Evolutionary conservation across 768 basidiomycete genomes (phyloP), one percentile per base, ranked within the genome.

Genomic region (Mycena chlorophos): DNA sequence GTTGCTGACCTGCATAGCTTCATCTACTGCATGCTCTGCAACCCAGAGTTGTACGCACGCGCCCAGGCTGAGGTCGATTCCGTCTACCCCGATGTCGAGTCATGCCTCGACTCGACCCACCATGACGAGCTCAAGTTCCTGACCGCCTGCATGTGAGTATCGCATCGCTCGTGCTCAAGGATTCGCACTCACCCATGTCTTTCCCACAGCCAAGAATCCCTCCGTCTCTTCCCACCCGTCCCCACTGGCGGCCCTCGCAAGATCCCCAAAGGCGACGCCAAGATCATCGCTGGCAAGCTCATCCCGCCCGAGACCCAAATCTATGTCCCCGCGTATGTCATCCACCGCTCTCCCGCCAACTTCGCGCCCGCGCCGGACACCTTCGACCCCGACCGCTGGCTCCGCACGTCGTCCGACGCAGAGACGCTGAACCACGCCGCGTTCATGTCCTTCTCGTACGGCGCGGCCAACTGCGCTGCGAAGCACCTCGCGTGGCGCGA

Each of bases 361-460:
- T 78, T 78, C 64, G 72, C 62, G 43, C 75, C 75, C 0, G 59
- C 65, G 3, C 73, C 76, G 2, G 70, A 77, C 17, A 57, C 59
- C 22, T 79, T 75, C 66, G 70, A 69, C 67, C 76, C 77, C 42
- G 74, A 77, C 20, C 73, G 78, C 17, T 78, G 76, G 76, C 61
- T 75, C 28, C 62, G 66, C 3, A 17, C 40, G 17, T 45, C 8
- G 19, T 48, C 57, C 37, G 17, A 17, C 37, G 31, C 17, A 4
- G 51, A 64, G 22, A 54, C 65, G 38, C 62, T 63, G 55, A 69
- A 76, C 56, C 54, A 61, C 5, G 54, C 54, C 16, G 75, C 68
- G 16, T 78, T 73, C 67, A 66, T 73, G 37, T 74, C 78, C 5
- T 77, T 77, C 60, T 77, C 77, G 42, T 60, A 62, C 51, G 76